Base-by-base conservation (phyloP, 805 yeast genomes). In the Starmerella apis region DNA sequence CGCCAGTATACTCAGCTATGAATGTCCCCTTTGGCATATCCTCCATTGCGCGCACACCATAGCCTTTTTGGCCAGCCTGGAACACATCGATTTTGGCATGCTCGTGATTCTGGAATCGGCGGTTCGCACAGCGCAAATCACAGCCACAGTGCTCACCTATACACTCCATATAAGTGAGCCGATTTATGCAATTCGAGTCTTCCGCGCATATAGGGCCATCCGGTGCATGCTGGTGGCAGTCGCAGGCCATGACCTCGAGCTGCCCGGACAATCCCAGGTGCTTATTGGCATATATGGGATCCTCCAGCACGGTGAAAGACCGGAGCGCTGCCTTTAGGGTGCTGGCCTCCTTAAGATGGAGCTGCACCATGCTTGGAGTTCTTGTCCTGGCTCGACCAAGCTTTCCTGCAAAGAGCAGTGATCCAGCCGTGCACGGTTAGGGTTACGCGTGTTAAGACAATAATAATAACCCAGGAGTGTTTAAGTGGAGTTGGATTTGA, bases 111-210 rank as follows among this genome's bases (percentile, higher is more conserved):
- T 92, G 98, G 64, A 90, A 90, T 51, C 97, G 68, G 64, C 87
- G 96, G 64, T 90, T 90, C 55, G 74, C 79, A 68, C 98, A 90
- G 59, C 16, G 20, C 38, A 9, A 31, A 27, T 46, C 48, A 66
- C 97, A 90, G 14, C 73, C 68, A 61, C 85, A 77, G 44, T 73
- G 71, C 18, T 73, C 83, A 61, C 81, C 77, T 2, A 80, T 75
- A 75, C 98, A 90, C 66, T 90, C 98, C 44, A 90, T 87, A 35
- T 87, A 83, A 0, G 97, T 92, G 46, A 87, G 75, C 46, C 97
- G 70, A 66, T 90, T 90, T 60, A 92, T 87, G 74, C 98, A 90
- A 64, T 83, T 87, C 14, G 92, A 81, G 55, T 81, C 80, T 27
- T 82, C 85, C 30, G 80, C 85, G 73, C 98, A 90, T 1, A 96